Conservation (phyloP, 345 rosid species). For the Nephelium lappaceum region DNA sequence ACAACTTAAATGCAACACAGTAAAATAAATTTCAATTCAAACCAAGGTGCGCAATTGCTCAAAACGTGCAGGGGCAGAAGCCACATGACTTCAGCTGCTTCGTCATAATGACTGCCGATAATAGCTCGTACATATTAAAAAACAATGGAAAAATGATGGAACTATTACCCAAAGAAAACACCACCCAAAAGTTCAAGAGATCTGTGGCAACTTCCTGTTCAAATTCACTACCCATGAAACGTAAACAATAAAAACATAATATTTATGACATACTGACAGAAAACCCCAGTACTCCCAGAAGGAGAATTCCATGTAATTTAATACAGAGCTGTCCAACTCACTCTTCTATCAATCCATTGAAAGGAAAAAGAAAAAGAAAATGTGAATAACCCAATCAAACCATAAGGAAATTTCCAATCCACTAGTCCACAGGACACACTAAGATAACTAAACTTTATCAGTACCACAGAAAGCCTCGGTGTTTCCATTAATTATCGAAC, state of each 20-base stretch:
- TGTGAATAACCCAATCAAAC: slow-evolving; percentile 17
- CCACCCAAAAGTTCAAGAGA: slow-evolving; percentile 6
- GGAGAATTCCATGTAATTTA: not conserved
- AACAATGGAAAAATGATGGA: not conserved
- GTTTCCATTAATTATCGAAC: slow-evolving; percentile 24
- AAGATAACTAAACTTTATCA: slow-evolving; percentile 15
- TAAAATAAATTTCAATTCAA: slow-evolving; percentile 3
- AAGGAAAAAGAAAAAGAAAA: slow-evolving; percentile 1
- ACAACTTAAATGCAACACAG: slow-evolving; percentile 9
- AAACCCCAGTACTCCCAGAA: not conserved
- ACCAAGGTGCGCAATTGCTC: not conserved
- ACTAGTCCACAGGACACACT: slow-evolving; percentile 10
- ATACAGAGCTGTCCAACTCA: slow-evolving; percentile 4
- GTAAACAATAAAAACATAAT: not conserved
- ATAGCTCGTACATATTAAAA: not conserved
- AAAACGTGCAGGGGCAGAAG: slow-evolving; percentile 2
- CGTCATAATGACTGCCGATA: not conserved
- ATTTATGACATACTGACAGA: slow-evolving; percentile 7
- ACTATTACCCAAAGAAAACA: slow-evolving; percentile 13
- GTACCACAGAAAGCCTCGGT: slow-evolving; percentile 17
- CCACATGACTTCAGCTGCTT: slow-evolving; percentile 11
- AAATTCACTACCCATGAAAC: not conserved
- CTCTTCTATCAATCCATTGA: slow-evolving; percentile 11
- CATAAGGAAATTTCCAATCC: slow-evolving; percentile 18
- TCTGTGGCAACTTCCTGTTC: not conserved